Base-by-base conservation (phyloP, 1,139 yeast genomes). In the Debaryomyces sp. region DNA sequence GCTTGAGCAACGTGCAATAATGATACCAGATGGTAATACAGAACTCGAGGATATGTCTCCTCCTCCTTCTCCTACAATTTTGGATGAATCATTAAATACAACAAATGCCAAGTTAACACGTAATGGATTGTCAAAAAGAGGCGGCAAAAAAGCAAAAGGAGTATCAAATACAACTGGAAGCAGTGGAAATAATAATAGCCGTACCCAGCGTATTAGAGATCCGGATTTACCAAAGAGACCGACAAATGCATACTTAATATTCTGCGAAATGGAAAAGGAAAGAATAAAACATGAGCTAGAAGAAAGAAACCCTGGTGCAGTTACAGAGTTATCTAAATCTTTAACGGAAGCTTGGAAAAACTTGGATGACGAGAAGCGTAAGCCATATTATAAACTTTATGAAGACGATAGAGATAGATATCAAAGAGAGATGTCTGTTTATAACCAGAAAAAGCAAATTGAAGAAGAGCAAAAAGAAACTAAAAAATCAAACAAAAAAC, bases 181-280 rank as follows among this genome's bases (percentile, higher is more conserved):
- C 24, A 48, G 39, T n/a, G 56, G 54, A 17, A 40, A 47, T 23
- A 44, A 49, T 8, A 41, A 48, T 21, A 49, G 46, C 35, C 50
- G 57, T 18, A 61, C 62, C 38, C 68, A 57, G 46, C 71, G 73
- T 52, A 62, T 72, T 24, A 80, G 91, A 59, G 96, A 89, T 64
- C 96, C 96, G 3, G 85, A 84, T 56, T 78, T 87, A 60, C 97
- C 97, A 13, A 89, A 89, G 59, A 78, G 96, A 58, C 96, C 97
- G 13, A 87, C 96, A 5, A 91, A 91, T 66, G 96, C 97, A 8
- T 90, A 91, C 61, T 74, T 90, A 54, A 81, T 89, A 47, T 91
- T 88, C 63, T 91, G 97, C 69, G 97, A 91, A 52, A 71, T 82
- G 70, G 95, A 89, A 61, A 88, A 89, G 66, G 96, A 89, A 46